These are phyloP conservation scores for Nosema muscidifuracis DNA, from an alignment of 371 early-diverging fungal species.

Conservation along the genomic window DNA sequence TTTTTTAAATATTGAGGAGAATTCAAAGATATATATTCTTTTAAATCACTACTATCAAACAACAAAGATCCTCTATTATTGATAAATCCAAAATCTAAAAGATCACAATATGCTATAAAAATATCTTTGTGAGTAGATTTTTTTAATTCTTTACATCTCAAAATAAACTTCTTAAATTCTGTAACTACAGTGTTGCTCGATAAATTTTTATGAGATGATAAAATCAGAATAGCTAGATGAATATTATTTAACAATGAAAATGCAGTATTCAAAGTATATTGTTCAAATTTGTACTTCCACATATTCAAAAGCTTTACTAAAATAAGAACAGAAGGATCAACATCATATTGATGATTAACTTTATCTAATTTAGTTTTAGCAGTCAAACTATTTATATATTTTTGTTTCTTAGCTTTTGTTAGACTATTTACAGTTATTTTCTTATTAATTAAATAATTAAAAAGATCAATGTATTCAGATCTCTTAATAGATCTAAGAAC, in stretches of 20 bases:
- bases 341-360: too few species aligned
- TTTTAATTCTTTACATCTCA: conserved; percentile 34
- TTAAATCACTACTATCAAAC: conserved; percentile 27
- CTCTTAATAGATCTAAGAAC: conserved; percentile 19
- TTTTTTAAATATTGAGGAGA: too few species aligned
- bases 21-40: too few species aligned
- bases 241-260: conserved; percentile 29
- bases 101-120: conserved; percentile 21
- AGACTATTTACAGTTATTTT: too few species aligned
- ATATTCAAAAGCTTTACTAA: too few species aligned
- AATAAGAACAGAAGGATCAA: too few species aligned
- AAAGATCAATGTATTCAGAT: conserved; percentile 4
- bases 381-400: too few species aligned
- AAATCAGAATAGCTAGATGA: conserved; percentile 36
- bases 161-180: conserved; percentile 36
- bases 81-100: conserved; percentile 43
- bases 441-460: too few species aligned
- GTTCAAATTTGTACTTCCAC: too few species aligned
- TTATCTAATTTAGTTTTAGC: too few species aligned
- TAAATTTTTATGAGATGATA: conserved; percentile 21
- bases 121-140: conserved; percentile 4
- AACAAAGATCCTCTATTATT: conserved; percentile 29
- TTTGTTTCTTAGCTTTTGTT: too few species aligned
- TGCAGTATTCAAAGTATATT: conserved; percentile 21
- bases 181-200: conserved; percentile 3